phyloP scores from a whole-genome alignment of 495 filamentous ascomycete species.

The Baudoinia panamericana region DNA sequence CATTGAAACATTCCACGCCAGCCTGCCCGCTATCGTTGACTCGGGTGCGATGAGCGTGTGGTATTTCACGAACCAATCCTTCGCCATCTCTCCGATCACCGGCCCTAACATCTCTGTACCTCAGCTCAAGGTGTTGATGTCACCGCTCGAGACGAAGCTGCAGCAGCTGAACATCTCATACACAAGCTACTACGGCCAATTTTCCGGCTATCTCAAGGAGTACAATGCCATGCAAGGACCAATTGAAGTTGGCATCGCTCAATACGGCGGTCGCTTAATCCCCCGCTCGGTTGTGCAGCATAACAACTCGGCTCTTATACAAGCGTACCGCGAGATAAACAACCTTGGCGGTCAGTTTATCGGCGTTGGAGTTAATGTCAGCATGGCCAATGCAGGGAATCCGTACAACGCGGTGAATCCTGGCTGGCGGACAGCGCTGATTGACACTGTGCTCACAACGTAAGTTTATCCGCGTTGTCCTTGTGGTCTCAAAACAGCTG shows the following conservation, averaged over 20 bases:
- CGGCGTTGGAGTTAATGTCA: conserved; percentile 34
- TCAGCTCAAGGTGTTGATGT: conserved; percentile 28
- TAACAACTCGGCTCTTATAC: conserved; percentile 37
- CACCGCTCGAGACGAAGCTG: conserved; percentile 25
- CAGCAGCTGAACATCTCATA: conserved; percentile 11
- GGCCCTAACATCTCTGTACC: conserved; percentile 26
- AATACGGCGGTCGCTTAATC: conserved; percentile 49
- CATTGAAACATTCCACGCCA: conserved; percentile 29
- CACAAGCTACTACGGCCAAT: conserved; percentile 9
- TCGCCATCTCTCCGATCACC: conserved; percentile 34
- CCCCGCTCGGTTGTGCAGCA: conserved; percentile 36
- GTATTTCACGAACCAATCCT: conserved; percentile 36
- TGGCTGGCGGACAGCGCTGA: conserved; percentile 44
- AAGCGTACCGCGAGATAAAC: conserved; percentile 30
- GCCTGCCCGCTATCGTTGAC: conserved; percentile 36
- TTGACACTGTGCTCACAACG: conserved; percentile 30
- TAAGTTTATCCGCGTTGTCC: not conserved
- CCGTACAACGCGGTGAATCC: conserved; percentile 43
- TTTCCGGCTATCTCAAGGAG: conserved; percentile 20
- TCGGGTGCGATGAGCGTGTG: conserved; percentile 41
- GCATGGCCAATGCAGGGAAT: conserved; percentile 32
- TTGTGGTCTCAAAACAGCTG: conserved; percentile 7
- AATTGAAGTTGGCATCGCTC: conserved; percentile 35
- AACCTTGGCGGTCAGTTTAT: conserved; percentile 36
- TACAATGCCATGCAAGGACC: conserved; percentile 30